Conservation (phyloP, 2,329 filamentous ascomycete species). For the Blastomyces silverae region DNA sequence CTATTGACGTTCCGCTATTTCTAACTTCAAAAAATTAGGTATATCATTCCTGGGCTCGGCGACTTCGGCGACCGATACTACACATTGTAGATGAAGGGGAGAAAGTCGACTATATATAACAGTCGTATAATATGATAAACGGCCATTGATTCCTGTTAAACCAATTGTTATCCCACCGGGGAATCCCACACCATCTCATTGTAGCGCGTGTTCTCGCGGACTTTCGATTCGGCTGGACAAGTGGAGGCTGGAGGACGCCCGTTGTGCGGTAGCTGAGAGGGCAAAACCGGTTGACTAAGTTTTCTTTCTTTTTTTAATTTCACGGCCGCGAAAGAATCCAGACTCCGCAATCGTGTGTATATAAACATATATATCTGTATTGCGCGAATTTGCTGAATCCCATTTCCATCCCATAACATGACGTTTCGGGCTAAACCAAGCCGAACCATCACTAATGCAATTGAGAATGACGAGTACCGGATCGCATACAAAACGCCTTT, state of each 20-base stretch:
- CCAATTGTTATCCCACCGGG: not conserved
- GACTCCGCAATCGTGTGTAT: not conserved
- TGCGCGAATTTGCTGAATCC: slow-evolving; percentile 2
- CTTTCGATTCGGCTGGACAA: not conserved
- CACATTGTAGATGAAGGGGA: slow-evolving; percentile 56
- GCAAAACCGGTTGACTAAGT: not conserved
- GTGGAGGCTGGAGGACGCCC: not conserved
- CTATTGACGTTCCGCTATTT: not conserved
- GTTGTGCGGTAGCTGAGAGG: not conserved
- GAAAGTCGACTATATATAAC: not conserved
- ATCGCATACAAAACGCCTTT: not conserved
- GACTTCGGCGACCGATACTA: slow-evolving; percentile 97
- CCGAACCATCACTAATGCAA: slow-evolving; percentile 6
- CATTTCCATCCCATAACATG: not conserved
- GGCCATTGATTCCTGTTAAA: not conserved
- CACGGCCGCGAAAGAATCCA: not conserved
- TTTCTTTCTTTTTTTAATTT: not conserved
- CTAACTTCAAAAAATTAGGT: slow-evolving; percentile 51
- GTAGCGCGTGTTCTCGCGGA: not conserved
- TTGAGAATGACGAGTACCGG: not conserved
- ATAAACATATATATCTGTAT: not conserved
- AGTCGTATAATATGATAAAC: not conserved
- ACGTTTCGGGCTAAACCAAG: not conserved
- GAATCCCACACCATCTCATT: not conserved
- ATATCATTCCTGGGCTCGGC: slow-evolving; percentile 87